A percentile compares a stretch with the other conserved stretches of the same genome.
Evolutionary conservation across 1,284 basidiomycete genomes (phyloP).

Genomic region (Heterobasidion occidentale): DNA sequence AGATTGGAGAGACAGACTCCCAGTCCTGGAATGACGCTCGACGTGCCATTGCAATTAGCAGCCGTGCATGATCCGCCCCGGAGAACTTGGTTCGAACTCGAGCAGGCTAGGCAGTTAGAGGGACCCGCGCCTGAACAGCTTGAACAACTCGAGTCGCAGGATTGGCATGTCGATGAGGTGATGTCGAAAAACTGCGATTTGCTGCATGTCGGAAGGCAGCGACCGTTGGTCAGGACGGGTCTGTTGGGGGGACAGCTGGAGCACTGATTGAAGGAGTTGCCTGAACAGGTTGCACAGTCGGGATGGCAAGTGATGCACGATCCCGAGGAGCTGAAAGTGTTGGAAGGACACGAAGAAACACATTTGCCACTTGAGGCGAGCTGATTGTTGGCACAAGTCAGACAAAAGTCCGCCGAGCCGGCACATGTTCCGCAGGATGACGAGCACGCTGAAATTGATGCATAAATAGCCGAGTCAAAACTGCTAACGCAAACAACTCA

Average conservation of each 20-base stretch:
- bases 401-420: constrained; percentile 59
- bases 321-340: constrained; percentile 56
- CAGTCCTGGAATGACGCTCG: constrained; percentile 51
- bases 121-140: constrained; percentile 63
- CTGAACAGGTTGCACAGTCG: constrained; percentile 73
- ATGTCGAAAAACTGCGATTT: constrained; percentile 65
- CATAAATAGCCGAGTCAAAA: constrained; percentile 5
- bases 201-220: constrained; percentile 71
- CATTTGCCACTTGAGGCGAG: constrained; percentile 67
- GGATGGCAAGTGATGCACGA: constrained; percentile 70
- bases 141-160: constrained; percentile 67
- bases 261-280: constrained; percentile 68
- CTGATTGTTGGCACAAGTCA: constrained; percentile 56
- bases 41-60: constrained; percentile 45
- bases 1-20: constrained; percentile 74
- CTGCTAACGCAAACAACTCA: constrained; percentile 18
- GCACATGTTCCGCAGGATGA: constrained; percentile 65
- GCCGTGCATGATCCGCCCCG: constrained; percentile 55
- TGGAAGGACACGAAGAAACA: constrained; percentile 63
- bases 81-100: constrained; percentile 52
- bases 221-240: constrained; percentile 63
- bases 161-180: constrained; percentile 51
- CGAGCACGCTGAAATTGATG: constrained; percentile 50
- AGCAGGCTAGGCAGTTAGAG: constrained; percentile 66
- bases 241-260: constrained; percentile 55